phyloP scores from a whole-genome alignment of 1,284 basidiomycete genomes.

The Omphalotus olearius region DNA sequence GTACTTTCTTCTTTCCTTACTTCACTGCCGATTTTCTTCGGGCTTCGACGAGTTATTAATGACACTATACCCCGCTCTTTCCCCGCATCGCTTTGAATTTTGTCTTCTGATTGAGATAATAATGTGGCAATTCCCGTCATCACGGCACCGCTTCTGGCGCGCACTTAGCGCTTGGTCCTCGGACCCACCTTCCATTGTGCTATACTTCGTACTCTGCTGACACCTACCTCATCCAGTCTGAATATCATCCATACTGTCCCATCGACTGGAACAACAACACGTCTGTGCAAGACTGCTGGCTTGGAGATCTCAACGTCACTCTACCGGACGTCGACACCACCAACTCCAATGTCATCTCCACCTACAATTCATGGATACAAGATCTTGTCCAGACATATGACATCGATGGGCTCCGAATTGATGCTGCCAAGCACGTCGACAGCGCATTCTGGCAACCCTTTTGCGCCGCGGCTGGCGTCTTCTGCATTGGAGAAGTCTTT shows the following conservation, averaged over 20 bases:
- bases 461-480: constrained; percentile 64
- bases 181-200: constrained; percentile 5
- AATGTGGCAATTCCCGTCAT: too few relatives aligned
- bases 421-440: constrained; percentile 61
- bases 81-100: too few relatives aligned
- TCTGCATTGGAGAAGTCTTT: constrained; percentile 82
- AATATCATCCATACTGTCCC: constrained; percentile 64
- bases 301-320: constrained; percentile 64
- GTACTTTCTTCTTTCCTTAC: not conserved
- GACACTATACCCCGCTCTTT: too few relatives aligned
- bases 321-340: constrained; percentile 74
- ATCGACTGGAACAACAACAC: constrained; percentile 62
- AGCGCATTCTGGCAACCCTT: constrained; percentile 68
- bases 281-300: constrained; percentile 70
- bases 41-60: too few relatives aligned
- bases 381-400: constrained; percentile 58
- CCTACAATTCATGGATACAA: constrained; percentile 60
- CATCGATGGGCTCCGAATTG: constrained; percentile 74
- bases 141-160: too few relatives aligned
- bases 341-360: constrained; percentile 49
- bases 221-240: constrained; percentile 27
- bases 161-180: too few relatives aligned
- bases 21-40: too few relatives aligned
- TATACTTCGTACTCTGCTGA: not conserved
- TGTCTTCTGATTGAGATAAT: too few relatives aligned